Conservation (phyloP, 75 land plant genomes). For the Selaginella tamariscina region DNA sequence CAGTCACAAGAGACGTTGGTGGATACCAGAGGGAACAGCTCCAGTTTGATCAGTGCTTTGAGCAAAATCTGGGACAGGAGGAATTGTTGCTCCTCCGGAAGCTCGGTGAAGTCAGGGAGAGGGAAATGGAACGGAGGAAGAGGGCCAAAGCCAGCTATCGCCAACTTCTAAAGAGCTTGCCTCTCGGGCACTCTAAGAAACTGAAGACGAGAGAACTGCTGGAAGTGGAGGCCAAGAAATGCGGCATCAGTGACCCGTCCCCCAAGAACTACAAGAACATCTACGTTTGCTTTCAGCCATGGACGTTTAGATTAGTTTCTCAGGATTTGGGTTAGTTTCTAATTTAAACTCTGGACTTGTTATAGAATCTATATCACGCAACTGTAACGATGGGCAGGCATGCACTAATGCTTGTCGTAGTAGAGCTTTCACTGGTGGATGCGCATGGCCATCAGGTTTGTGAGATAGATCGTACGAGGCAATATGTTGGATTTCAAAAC, state of each 20-base stretch:
- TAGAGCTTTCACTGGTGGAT: too few relatives aligned
- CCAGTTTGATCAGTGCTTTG: slow-evolving; percentile 3
- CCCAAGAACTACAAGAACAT: slow-evolving; percentile 3
- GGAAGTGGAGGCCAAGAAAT: slow-evolving; percentile 3
- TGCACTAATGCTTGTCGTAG: too few relatives aligned
- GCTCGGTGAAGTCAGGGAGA: slow-evolving; percentile 1
- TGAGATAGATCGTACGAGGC: too few relatives aligned
- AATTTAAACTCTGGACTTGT: too few relatives aligned
- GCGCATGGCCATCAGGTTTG: too few relatives aligned
- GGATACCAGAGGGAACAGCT: slow-evolving; percentile 3
- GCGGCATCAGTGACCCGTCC: slow-evolving; percentile 4
- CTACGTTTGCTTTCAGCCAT: slow-evolving; percentile 3
- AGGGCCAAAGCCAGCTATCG: slow-evolving; percentile 1
- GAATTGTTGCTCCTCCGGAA: slow-evolving; percentile 1
- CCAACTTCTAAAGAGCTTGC: slow-evolving; percentile 3
- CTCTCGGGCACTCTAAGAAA: background rate
- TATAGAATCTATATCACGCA: too few relatives aligned
- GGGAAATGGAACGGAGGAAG: slow-evolving; percentile 3
- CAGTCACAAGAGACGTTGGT: slow-evolving; percentile 3
- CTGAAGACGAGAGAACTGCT: slow-evolving; percentile 1
- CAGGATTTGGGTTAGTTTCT: background rate
- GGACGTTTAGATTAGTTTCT: background rate
- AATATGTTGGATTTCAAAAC: too few relatives aligned
- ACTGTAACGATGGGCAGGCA: too few relatives aligned
- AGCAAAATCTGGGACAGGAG: slow-evolving; percentile 3